These are phyloP conservation scores for Pseudozyma sp. DNA, from an alignment of 1,284 basidiomycete genomes.

Conservation along the genomic window DNA sequence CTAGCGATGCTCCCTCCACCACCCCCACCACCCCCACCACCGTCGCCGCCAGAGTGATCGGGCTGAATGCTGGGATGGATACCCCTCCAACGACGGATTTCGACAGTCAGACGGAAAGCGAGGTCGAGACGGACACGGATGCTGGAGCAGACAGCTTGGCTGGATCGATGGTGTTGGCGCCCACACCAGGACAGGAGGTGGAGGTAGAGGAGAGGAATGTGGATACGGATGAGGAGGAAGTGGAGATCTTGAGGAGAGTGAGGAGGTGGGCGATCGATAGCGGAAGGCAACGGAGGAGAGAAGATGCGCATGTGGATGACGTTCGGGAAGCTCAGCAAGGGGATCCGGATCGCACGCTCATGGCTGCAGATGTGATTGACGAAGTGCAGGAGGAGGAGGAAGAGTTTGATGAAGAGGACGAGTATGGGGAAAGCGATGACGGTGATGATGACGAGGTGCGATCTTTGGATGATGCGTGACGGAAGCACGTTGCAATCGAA, in stretches of 20 bases:
- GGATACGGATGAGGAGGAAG: constrained; percentile 41
- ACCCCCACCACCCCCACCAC: too few relatives aligned
- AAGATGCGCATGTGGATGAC: not conserved
- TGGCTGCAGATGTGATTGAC: constrained; percentile 1
- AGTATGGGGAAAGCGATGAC: not conserved
- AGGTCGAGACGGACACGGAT: constrained; percentile 22
- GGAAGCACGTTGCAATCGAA: too few relatives aligned
- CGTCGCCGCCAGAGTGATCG: not conserved
- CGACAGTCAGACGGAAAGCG: constrained; percentile 41
- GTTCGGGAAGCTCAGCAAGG: not conserved
- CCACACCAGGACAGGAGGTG: not conserved
- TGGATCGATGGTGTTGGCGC: constrained; percentile 10
- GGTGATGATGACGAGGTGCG: constrained; percentile 3
- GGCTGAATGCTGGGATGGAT: constrained; percentile 13
- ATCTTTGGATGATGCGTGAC: not conserved
- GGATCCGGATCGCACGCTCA: constrained; percentile 31
- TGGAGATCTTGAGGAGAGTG: constrained; percentile 34
- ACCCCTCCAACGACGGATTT: constrained; percentile 56
- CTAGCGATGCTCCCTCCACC: constrained; percentile 9
- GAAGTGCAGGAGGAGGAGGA: constrained; percentile 21
- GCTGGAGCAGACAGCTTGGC: constrained; percentile 9
- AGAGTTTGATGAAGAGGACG: constrained; percentile 1
- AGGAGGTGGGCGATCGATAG: constrained; percentile 43
- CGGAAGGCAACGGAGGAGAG: constrained; percentile 18
- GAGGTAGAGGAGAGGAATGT: constrained; percentile 3